These are phyloP conservation scores for Phytophthora tentaculata DNA, from an alignment of 352 stramenopile species.

Conservation along the genomic window DNA sequence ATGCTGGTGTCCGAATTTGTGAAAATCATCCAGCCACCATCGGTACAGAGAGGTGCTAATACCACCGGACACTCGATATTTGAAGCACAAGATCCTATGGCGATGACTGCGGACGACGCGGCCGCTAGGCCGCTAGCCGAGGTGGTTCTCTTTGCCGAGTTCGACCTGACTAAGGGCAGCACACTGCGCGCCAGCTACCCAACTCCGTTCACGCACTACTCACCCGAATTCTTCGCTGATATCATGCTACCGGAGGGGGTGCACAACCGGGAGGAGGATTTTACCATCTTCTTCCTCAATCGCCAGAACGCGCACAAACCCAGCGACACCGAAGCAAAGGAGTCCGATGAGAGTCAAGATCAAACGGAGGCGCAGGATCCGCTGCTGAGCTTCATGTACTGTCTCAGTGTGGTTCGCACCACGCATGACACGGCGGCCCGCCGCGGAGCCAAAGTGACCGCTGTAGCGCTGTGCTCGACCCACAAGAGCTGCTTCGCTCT, in stretches of 20 bases:
- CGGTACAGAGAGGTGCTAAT: neutral
- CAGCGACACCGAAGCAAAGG: neutral
- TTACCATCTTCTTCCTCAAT: slow-evolving; percentile 91
- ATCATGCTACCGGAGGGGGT: slow-evolving; percentile 89
- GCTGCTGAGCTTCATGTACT: slow-evolving; percentile 87
- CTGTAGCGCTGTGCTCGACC: slow-evolving; percentile 81
- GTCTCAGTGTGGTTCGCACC: slow-evolving; percentile 86
- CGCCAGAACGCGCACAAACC: slow-evolving; percentile 41
- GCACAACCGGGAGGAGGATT: slow-evolving; percentile 88
- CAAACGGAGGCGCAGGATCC: slow-evolving; percentile 33
- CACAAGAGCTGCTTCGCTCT: slow-evolving; percentile 85
- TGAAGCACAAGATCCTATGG: slow-evolving; percentile 20
- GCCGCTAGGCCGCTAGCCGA: slow-evolving; percentile 51
- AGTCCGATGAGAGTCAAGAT: slow-evolving; percentile 5
- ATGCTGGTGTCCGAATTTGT: too few relatives aligned
- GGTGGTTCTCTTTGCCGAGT: slow-evolving; percentile 83
- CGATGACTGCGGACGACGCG: slow-evolving; percentile 9
- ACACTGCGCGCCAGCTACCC: slow-evolving; percentile 82
- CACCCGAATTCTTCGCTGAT: slow-evolving; percentile 90
- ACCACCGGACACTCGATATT: slow-evolving; percentile 1
- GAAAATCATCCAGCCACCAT: neutral
- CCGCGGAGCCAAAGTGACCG: slow-evolving; percentile 82
- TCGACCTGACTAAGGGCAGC: slow-evolving; percentile 90
- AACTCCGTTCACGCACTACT: slow-evolving; percentile 68
- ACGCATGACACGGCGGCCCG: slow-evolving; percentile 76